Conservation (phyloP, 1,139 yeast species). For the Candida sojae region DNA sequence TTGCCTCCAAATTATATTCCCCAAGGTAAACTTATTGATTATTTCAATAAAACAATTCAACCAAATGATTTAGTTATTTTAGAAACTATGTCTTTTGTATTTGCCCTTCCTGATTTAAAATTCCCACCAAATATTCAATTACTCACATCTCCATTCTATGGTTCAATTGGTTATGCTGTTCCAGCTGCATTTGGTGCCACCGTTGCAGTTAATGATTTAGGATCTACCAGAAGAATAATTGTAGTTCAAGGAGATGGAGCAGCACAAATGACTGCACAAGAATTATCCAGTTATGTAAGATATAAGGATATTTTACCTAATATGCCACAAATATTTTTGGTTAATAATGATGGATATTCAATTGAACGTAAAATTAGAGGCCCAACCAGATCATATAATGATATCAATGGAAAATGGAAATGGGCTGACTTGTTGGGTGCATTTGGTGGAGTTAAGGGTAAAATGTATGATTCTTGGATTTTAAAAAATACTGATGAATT, state of each 20-base stretch:
- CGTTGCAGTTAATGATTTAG: conserved; percentile 62
- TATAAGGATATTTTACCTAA: conserved; percentile 42
- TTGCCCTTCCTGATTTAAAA: conserved; percentile 63
- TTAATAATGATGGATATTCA: conserved; percentile 85
- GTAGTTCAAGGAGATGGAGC: conserved; percentile 88
- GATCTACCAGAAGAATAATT: conserved; percentile 54
- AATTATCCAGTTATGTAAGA: conserved; percentile 68
- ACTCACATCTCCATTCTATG: conserved; percentile 69
- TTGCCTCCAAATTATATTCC: conserved; percentile 20
- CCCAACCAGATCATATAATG: conserved; percentile 73
- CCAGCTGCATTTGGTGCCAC: conserved; percentile 85
- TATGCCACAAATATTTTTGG: conserved; percentile 60
- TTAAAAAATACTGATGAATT: conserved; percentile 32
- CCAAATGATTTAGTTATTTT: conserved; percentile 67
- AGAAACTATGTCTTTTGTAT: conserved; percentile 81
- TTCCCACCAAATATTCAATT: conserved; percentile 54
- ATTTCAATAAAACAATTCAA: conserved; percentile 38
- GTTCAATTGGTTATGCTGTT: conserved; percentile 84
- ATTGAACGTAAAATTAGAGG: conserved; percentile 86
- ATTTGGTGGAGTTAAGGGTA: conserved; percentile 59
- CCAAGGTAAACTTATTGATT: conserved; percentile 31
- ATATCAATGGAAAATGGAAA: conserved; percentile 75
- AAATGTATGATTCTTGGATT: conserved; percentile 34
- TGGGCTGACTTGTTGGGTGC: conserved; percentile 67
- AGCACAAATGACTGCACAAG: conserved; percentile 88